Base-by-base conservation (phyloP, 148 eudicot species). In the Gaultheria prostrata region DNA sequence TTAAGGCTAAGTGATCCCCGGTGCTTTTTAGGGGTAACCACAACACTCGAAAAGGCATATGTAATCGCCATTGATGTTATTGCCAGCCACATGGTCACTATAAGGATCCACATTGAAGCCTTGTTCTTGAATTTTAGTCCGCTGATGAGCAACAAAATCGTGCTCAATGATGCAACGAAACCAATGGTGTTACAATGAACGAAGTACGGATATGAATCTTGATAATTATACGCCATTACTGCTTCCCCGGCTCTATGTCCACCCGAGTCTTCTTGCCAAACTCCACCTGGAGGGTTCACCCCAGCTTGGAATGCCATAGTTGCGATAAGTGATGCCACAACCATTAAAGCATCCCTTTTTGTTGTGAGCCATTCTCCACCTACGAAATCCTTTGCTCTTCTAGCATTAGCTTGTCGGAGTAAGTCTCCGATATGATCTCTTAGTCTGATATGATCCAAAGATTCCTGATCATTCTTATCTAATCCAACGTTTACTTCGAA, bases 281-380 rank as follows among this genome's bases (percentile, higher is more conserved):
- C 87, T 12, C 91, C 88, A 32, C 89, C 81, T 0, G 91, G 91
- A 48, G 89, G 89, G 70, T 76, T 87, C 6, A 83, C 83, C 4
- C 82, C 88, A 3, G 81, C 88, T 48, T 89, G 91, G 70, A 87
- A 87, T 3, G 89, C 86, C 72, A 87, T 85, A 26, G 89, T 79
- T 15, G 89, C 91, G 1, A 89, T 82, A 2, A 89, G 82, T 3
- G 85, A 82, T 1, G 91, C 87, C 17, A 84, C 89, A 7, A 89
- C 83, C 85, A 89, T 84, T 43, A 86, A 24, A 3, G 84, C 6
- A 20, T 28, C 45, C 8, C 80, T 32, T 24, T 81, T 77, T 70
- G 30, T 77, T 2, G 73, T 67, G 2, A 87, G 28, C 86, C 84
- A 77, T 12, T 76, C 76, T 2, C 75, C 75, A 3, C 43, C 48